Evolutionary conservation across 805 yeast species (phyloP).

Genomic region (Barnettozyma siamensis): DNA sequence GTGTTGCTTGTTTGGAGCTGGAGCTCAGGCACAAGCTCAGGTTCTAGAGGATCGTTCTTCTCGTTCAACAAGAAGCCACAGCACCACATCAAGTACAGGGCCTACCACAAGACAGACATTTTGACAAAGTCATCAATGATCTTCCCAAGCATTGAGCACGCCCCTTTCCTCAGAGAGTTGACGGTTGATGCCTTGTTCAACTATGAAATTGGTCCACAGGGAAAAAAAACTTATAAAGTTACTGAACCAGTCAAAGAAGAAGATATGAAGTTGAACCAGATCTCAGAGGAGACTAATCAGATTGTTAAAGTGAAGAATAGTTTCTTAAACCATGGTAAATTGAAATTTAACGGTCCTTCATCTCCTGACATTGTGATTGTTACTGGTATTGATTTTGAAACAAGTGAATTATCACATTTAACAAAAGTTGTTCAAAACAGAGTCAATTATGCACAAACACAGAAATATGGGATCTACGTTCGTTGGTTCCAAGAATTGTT

Average conservation of each 20-base stretch:
- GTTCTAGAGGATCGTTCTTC: not conserved
- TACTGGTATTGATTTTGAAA: constrained; percentile 71
- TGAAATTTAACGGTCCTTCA: constrained; percentile 34
- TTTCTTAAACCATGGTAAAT: constrained; percentile 62
- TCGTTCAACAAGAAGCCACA: constrained; percentile 1
- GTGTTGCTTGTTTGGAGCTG: constrained; percentile 3
- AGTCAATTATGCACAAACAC: constrained; percentile 78
- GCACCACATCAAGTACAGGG: constrained; percentile 33
- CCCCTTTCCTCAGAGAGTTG: constrained; percentile 52
- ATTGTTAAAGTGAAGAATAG: constrained; percentile 42
- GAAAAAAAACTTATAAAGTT: constrained; percentile 29
- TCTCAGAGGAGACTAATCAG: constrained; percentile 30
- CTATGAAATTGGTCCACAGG: constrained; percentile 41
- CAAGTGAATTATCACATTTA: constrained; percentile 51
- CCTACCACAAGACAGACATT: constrained; percentile 39
- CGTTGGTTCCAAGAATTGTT: constrained; percentile 83
- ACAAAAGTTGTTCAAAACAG: constrained; percentile 76
- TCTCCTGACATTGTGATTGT: constrained; percentile 72
- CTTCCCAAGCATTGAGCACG: constrained; percentile 73
- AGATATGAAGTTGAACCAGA: constrained; percentile 34
- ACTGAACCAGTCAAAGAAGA: constrained; percentile 33
- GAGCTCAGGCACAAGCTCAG: not conserved
- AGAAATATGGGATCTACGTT: constrained; percentile 76
- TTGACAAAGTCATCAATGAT: constrained; percentile 48
- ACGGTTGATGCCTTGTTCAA: constrained; percentile 47